Conservation (phyloP, 2,329 filamentous ascomycete species). For the Pseudogymnoascus sp. region DNA sequence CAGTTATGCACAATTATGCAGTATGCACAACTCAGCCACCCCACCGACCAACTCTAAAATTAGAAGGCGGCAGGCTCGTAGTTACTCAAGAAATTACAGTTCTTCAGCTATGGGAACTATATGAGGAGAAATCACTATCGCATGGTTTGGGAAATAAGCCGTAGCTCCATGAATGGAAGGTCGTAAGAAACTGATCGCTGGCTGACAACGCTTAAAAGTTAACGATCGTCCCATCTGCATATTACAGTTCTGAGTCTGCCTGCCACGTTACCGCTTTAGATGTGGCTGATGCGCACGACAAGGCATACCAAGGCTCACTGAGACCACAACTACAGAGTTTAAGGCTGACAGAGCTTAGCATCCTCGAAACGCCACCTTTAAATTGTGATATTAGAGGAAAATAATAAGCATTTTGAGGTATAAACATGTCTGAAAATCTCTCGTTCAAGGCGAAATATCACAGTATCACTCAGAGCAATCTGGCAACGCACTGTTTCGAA, state of each 20-base stretch:
- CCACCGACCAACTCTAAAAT: background rate
- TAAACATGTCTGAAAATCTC: background rate
- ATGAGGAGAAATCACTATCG: background rate
- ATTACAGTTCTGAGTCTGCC: background rate
- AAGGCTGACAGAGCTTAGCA: background rate
- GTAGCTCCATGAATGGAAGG: background rate
- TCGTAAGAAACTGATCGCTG: background rate
- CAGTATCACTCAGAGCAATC: background rate
- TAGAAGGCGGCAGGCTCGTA: background rate
- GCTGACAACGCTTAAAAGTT: background rate
- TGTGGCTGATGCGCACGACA: background rate
- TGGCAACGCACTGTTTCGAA: background rate
- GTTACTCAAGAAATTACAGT: background rate
- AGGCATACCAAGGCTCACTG: background rate
- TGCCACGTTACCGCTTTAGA: background rate
- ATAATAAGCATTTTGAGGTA: background rate
- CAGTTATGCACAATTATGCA: background rate
- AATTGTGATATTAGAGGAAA: background rate
- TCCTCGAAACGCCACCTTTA: background rate
- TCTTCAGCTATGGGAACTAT: background rate
- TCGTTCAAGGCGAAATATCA: background rate
- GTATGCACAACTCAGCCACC: background rate
- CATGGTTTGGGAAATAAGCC: background rate
- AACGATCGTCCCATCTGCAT: background rate
- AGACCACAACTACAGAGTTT: background rate